These are phyloP conservation scores for Candida coquimbonensis DNA, from an alignment of 805 yeast species.

Conservation along the genomic window DNA sequence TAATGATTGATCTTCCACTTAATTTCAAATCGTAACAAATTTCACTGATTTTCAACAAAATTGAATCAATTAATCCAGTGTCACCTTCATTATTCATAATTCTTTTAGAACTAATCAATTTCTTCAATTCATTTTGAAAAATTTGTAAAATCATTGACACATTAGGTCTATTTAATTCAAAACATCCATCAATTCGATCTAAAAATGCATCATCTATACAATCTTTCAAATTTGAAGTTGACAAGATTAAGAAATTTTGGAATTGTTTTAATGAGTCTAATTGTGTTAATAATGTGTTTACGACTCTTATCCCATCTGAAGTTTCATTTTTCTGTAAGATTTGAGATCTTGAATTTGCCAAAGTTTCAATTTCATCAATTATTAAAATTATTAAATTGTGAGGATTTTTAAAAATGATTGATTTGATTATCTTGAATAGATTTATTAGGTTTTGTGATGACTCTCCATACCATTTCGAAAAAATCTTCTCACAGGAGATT, in stretches of 20 bases:
- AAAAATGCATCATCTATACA: constrained; percentile 38
- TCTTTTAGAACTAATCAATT: background rate
- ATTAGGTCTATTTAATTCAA: constrained; percentile 30
- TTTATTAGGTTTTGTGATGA: constrained; percentile 34
- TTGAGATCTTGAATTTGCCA: constrained; percentile 33
- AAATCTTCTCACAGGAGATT: constrained; percentile 34
- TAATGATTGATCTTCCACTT: constrained; percentile 10
- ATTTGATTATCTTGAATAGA: constrained; percentile 29
- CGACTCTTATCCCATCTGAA: constrained; percentile 36
- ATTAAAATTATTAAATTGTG: constrained; percentile 27
- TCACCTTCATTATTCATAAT: background rate
- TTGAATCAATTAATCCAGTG: background rate
- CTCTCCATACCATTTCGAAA: constrained; percentile 42
- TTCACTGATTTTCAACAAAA: constrained; percentile 1
- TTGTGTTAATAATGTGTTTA: constrained; percentile 36
- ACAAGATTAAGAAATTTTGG: constrained; percentile 30
- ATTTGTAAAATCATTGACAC: constrained; percentile 24
- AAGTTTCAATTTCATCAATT: constrained; percentile 42
- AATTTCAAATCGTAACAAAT: constrained; percentile 1
- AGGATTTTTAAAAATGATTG: constrained; percentile 14
- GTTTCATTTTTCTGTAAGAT: constrained; percentile 32
- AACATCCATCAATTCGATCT: constrained; percentile 35
- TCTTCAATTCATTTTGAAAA: constrained; percentile 22
- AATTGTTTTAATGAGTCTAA: constrained; percentile 31
- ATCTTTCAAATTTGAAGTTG: constrained; percentile 34